Evolutionary conservation across 2,329 filamentous ascomycete species (phyloP).

Genomic region (Amylocarpus encephaloides): DNA sequence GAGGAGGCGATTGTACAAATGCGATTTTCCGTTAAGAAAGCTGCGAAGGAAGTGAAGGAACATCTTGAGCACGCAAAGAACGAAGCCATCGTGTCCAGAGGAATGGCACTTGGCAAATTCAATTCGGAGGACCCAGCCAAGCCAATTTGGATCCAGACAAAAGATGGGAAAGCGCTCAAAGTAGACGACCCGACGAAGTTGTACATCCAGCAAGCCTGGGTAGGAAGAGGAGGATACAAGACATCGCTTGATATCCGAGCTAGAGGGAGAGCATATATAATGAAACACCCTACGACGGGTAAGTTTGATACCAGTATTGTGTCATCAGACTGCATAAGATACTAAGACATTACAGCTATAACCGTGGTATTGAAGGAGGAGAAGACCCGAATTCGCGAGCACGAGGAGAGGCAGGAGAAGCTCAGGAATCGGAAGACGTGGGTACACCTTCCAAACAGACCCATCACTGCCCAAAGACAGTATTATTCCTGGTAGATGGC

Average conservation of each 20-base stretch:
- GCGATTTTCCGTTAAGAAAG: constrained; percentile 92
- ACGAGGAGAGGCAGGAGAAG: constrained; percentile 71
- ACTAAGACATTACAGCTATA: constrained; percentile 48
- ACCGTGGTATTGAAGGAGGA: constrained; percentile 87
- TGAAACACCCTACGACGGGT: constrained; percentile 71
- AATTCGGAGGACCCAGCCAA: constrained; percentile 29
- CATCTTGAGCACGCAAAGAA: constrained; percentile 79
- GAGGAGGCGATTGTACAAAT: constrained; percentile 93
- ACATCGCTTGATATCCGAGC: constrained; percentile 64
- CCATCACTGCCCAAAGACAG: constrained; percentile 75
- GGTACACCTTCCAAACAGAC: constrained; percentile 81
- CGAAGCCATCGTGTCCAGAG: constrained; percentile 68
- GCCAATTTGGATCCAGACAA: constrained; percentile 59
- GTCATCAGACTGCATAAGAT: background rate
- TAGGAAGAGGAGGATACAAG: constrained; percentile 63
- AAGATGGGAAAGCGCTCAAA: constrained; percentile 66
- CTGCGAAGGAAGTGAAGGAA: constrained; percentile 69
- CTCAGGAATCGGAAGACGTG: constrained; percentile 70
- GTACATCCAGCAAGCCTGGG: constrained; percentile 91
- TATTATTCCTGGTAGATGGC: constrained; percentile 78
- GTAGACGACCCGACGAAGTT: constrained; percentile 72
- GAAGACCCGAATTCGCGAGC: constrained; percentile 75
- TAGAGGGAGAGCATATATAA: constrained; percentile 60
- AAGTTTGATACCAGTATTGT: constrained; percentile 35
- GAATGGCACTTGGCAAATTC: constrained; percentile 66